phyloP scores from a whole-genome alignment of 2,329 filamentous ascomycete genomes.

The Sarocladiaceae sp. region DNA sequence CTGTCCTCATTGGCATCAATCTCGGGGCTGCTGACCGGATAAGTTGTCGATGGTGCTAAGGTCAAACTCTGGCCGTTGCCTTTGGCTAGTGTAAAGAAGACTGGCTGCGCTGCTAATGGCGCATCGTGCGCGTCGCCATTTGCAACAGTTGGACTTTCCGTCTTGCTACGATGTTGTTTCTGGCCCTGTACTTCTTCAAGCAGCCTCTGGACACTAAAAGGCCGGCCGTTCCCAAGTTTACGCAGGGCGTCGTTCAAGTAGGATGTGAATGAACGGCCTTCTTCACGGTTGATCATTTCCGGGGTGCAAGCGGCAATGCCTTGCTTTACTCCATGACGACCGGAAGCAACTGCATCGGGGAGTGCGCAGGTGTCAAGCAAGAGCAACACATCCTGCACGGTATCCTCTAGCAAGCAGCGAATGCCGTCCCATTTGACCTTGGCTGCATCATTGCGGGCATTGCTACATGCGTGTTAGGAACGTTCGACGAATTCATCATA shows the following conservation, averaged over 20 bases:
- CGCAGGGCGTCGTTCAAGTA: slow-evolving; percentile 50
- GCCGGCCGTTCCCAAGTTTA: slow-evolving; percentile 47
- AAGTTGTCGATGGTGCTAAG: slow-evolving; percentile 36
- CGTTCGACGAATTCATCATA: slow-evolving; percentile 14
- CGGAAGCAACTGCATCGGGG: slow-evolving; percentile 44
- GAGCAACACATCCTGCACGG: slow-evolving; percentile 58
- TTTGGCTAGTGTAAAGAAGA: slow-evolving; percentile 53
- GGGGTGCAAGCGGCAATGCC: slow-evolving; percentile 56
- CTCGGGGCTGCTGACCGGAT: slow-evolving; percentile 20
- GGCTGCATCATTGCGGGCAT: slow-evolving; percentile 51
- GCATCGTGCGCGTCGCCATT: slow-evolving; percentile 41
- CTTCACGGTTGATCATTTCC: slow-evolving; percentile 42
- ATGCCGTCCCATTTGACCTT: slow-evolving; percentile 62
- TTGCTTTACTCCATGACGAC: slow-evolving; percentile 56
- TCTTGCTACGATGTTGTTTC: slow-evolving; percentile 31
- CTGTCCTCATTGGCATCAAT: not conserved
- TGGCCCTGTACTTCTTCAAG: slow-evolving; percentile 52
- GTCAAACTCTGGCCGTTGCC: slow-evolving; percentile 48
- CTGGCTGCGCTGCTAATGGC: slow-evolving; percentile 25
- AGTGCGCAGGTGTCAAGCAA: slow-evolving; percentile 58
- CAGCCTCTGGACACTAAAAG: slow-evolving; percentile 53
- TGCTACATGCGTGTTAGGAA: slow-evolving; percentile 35
- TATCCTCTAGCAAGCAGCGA: slow-evolving; percentile 58
- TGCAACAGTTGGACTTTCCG: slow-evolving; percentile 25
- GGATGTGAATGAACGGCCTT: slow-evolving; percentile 55